Evolutionary conservation across 345 rosid genomes (phyloP).

Genomic region (Noccaea caerulescens): DNA sequence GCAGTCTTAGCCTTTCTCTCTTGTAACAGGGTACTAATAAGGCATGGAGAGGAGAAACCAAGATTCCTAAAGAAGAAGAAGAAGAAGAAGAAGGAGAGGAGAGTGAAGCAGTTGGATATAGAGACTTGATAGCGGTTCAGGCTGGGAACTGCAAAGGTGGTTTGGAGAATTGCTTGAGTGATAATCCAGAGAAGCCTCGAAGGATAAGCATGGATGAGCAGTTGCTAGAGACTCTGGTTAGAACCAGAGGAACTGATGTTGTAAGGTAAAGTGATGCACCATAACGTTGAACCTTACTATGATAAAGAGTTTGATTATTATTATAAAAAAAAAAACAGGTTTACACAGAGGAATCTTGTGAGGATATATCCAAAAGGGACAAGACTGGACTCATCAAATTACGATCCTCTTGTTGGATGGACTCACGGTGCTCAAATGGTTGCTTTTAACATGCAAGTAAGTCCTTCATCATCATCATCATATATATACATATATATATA

Average conservation of each 20-base stretch:
- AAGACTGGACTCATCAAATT: constrained; percentile 77
- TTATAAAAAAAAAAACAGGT: constrained; percentile 35
- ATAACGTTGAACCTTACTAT: neutral
- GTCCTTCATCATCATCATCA: too few species aligned
- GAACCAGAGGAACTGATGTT: constrained; percentile 48
- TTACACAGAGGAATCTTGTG: constrained; percentile 75
- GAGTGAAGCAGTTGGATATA: constrained; percentile 51
- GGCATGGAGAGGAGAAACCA: constrained; percentile 36
- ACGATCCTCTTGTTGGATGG: constrained; percentile 81
- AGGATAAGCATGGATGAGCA: constrained; percentile 72
- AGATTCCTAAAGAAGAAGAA: constrained; percentile 45
- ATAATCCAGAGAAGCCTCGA: constrained; percentile 52
- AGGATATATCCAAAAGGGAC: constrained; percentile 80
- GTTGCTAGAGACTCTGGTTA: constrained; percentile 56
- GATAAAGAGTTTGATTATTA: neutral
- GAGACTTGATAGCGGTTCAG: constrained; percentile 63
- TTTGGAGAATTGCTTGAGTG: constrained; percentile 44
- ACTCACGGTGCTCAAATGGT: constrained; percentile 97
- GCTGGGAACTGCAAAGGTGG: constrained; percentile 57
- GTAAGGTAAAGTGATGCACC: constrained; percentile 39
- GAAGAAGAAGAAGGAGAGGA: constrained; percentile 40
- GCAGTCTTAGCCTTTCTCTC: neutral
- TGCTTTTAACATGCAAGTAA: constrained; percentile 96
- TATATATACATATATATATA: too few species aligned
- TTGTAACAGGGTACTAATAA: constrained; percentile 41